Evolutionary conservation across 768 basidiomycete genomes (phyloP).

Genomic region (Leccinum obscurum): DNA sequence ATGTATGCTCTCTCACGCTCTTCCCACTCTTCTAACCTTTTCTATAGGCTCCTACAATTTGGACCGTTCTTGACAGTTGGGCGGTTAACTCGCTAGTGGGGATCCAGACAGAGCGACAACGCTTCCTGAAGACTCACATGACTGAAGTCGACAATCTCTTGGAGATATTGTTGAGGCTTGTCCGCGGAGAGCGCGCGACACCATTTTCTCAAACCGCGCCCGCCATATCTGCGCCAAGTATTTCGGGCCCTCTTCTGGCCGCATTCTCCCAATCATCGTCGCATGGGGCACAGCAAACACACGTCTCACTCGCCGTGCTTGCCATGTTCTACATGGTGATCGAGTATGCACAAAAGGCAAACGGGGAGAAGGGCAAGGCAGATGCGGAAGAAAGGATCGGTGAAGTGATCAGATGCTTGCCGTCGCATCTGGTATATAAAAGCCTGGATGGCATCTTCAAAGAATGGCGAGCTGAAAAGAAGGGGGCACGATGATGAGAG

Average conservation of each 20-base stretch:
- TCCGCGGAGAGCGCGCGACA: constrained; percentile 83
- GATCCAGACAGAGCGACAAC: constrained; percentile 69
- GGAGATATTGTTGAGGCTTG: constrained; percentile 89
- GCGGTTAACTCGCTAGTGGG: constrained; percentile 81
- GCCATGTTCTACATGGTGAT: constrained; percentile 85
- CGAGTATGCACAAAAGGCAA: constrained; percentile 77
- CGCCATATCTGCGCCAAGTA: constrained; percentile 57
- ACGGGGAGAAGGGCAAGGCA: constrained; percentile 61
- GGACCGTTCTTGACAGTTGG: constrained; percentile 91
- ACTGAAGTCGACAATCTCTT: constrained; percentile 83
- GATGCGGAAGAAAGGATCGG: constrained; percentile 78
- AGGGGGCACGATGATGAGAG: constrained; percentile 49
- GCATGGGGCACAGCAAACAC: constrained; percentile 88
- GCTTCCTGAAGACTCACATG: constrained; percentile 89
- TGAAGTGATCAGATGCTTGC: constrained; percentile 88
- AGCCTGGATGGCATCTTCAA: constrained; percentile 94
- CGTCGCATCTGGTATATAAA: constrained; percentile 84
- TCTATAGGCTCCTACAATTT: constrained; percentile 83
- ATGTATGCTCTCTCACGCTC: constrained; percentile 33
- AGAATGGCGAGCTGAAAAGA: constrained; percentile 86
- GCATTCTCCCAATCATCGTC: constrained; percentile 75
- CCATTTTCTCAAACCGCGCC: constrained; percentile 66
- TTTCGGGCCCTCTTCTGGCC: constrained; percentile 69
- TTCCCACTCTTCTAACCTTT: constrained; percentile 4
- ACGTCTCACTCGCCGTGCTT: constrained; percentile 89